Evolutionary conservation across 208 protist genomes (phyloP), one percentile per base, ranked within the genome.

Genomic region (Crithidia mellificae): DNA sequence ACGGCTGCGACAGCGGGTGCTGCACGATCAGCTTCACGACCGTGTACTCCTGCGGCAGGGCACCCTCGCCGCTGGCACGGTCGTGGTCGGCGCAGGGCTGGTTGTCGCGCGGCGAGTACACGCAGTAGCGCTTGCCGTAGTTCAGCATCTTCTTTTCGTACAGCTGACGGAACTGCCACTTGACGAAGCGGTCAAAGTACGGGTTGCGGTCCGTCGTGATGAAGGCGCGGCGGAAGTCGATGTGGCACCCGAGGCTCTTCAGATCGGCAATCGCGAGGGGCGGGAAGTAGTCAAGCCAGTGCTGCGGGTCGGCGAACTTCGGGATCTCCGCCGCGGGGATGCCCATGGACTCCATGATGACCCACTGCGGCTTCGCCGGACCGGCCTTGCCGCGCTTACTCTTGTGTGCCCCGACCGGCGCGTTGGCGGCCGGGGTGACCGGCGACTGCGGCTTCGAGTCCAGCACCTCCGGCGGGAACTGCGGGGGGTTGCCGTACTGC

Each of bases 41-140:
- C 22, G 96, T 98, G 85, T 99, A 99, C 78, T 99, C 98, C 84
- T 99, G 96, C 56, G 98, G 97, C 29, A 87, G 80, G 5, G 96
- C 98, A 63, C 99, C 99, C 81, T 99, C 98, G 54, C 98, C 98
- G 41, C 69, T 88, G 19, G 96, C 79, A 47, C 99, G 90, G 61
- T 99, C 99, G 81, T 99, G 99, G 82, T 99, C 99, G 8, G 96
- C 91, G 87, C 99, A 99, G 11, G 99, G 97, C 88, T 99, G 99
- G 1, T 87, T 78, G 73, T 99, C 98, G 53, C 80, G 86, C 47
- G 98, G 95, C n/a, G 98, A 99, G 84, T 97, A 99, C 44, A 99
- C 97, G 53, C 96, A 98, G 71, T 98, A 96, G 49, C 98, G 88
- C 82, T 99, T 99, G 68, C 98, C 98, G 84, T 99, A 99, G 46